A percentile compares a stretch with the other conserved stretches of the same genome.
phyloP scores from a whole-genome alignment of 768 basidiomycete genomes.

The Clitopilus hobsonii region DNA sequence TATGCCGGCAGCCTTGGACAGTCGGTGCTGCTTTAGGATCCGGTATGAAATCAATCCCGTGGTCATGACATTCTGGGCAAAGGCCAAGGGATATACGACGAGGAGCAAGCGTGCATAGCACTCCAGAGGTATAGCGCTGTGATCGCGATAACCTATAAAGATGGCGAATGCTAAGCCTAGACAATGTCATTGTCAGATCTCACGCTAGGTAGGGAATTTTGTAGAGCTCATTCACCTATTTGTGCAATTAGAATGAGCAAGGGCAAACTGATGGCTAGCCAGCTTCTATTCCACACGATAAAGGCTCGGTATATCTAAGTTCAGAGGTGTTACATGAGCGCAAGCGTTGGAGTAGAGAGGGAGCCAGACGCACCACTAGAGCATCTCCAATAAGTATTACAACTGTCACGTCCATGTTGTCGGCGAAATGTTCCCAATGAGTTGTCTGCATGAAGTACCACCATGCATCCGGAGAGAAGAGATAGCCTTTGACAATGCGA shows the following conservation, averaged over 20 bases:
- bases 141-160: background rate
- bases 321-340: background rate
- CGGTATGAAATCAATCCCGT: background rate
- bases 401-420: background rate
- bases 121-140: background rate
- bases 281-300: background rate
- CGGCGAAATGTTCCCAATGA: background rate
- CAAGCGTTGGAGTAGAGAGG: background rate
- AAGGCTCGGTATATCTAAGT: background rate
- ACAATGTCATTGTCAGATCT: background rate
- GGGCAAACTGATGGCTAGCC: background rate
- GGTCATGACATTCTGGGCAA: background rate
- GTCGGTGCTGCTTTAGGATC: background rate
- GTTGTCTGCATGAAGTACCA: background rate
- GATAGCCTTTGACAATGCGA: background rate
- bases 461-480: background rate
- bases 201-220: background rate
- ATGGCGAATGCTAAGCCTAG: background rate
- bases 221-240: background rate
- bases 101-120: background rate
- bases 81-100: background rate
- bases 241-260: background rate
- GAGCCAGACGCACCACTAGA: background rate
- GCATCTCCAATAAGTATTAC: background rate
- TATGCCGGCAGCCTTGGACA: background rate